Evolutionary conservation across 1,284 basidiomycete species (phyloP).

Genomic region (Austroboletus olivaceoglutinosus): DNA sequence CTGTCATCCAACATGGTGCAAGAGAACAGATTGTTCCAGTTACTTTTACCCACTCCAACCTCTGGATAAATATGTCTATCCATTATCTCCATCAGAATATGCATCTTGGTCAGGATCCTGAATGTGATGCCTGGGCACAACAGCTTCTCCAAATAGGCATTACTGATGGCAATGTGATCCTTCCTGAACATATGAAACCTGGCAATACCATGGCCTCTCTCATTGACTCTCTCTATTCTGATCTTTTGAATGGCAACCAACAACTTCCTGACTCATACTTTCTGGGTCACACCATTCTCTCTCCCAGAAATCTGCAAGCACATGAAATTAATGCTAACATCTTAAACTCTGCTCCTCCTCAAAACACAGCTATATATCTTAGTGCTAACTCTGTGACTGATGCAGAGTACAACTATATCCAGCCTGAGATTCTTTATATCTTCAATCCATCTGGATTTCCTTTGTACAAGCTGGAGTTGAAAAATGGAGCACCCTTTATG

Average conservation of each 20-base stretch:
- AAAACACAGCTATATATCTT: no score
- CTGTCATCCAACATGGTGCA: constrained; percentile 32
- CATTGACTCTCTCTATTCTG: constrained; percentile 9
- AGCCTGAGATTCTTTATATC: no score
- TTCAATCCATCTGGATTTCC: no score
- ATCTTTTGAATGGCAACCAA: background rate
- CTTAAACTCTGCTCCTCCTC: no score
- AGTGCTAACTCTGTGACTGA: no score
- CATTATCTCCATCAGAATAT: constrained; percentile 39
- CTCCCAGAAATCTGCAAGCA: constrained; percentile 2
- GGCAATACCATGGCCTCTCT: constrained; percentile 19
- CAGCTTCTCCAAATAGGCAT: constrained; percentile 43
- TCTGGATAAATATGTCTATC: constrained; percentile 37
- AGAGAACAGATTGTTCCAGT: constrained; percentile 36
- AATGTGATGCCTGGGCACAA: constrained; percentile 34
- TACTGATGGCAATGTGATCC: constrained; percentile 18
- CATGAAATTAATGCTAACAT: no score
- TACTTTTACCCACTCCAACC: constrained; percentile 32
- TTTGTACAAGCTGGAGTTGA: no score
- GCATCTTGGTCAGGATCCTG: constrained; percentile 30
- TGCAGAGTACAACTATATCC: background rate
- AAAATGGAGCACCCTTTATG: no score
- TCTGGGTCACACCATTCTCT: constrained; percentile 10
- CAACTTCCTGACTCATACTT: constrained; percentile 6
- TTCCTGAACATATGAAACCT: constrained; percentile 32